These are phyloP conservation scores for Trypanosoma cruzi DNA, from an alignment of 208 protist species.

Conservation along the genomic window DNA sequence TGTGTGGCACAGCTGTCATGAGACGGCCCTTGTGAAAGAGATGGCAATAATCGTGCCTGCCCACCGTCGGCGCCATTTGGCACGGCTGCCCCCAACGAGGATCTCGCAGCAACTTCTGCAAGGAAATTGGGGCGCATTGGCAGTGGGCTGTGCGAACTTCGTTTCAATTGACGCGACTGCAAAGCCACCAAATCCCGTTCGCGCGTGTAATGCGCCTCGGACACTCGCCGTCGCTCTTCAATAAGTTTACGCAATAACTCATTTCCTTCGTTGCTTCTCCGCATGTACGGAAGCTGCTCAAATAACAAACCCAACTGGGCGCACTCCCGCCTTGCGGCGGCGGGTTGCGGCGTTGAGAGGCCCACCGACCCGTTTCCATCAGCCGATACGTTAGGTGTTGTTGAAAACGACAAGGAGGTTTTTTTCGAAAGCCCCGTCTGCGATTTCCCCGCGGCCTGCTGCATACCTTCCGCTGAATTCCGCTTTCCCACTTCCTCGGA, in stretches of 20 bases:
- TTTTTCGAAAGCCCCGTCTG: neutral
- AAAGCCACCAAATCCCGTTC: neutral
- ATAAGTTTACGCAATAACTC: conserved; percentile 4
- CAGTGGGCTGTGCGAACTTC: neutral
- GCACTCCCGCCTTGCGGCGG: neutral
- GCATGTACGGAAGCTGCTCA: too few relatives aligned
- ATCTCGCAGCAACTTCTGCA: conserved; percentile 15
- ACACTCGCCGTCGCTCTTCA: neutral
- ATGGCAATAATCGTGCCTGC: neutral
- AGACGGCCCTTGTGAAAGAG: neutral
- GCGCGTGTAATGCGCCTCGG: neutral
- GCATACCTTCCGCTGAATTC: neutral
- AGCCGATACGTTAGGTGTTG: neutral
- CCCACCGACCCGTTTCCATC: neutral
- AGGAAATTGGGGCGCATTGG: conserved; percentile 3
- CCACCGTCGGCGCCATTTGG: neutral
- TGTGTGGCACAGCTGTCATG: neutral
- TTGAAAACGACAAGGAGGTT: neutral
- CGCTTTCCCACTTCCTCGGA: neutral
- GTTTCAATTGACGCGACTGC: neutral
- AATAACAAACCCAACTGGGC: neutral
- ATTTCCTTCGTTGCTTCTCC: too few relatives aligned
- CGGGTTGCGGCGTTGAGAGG: neutral
- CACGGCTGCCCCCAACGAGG: conserved; percentile 21
- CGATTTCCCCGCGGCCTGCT: neutral